phyloP scores from a whole-genome alignment of 1,284 basidiomycete genomes.

The Mrakiaceae sp. region DNA sequence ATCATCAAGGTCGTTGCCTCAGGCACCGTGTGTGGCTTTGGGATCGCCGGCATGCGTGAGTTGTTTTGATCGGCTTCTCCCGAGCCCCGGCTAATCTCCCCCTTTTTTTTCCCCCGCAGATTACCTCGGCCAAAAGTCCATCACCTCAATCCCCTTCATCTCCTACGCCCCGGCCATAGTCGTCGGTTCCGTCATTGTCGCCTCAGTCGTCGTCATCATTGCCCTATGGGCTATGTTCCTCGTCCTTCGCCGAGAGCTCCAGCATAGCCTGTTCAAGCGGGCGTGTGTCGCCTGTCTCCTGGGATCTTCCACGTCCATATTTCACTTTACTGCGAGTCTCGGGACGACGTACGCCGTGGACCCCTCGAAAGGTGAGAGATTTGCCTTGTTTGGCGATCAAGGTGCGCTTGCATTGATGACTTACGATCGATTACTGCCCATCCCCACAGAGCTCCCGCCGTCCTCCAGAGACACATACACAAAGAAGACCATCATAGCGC shows the following conservation, averaged over 20 bases:
- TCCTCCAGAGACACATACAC: neutral
- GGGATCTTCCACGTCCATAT: conserved; percentile 17
- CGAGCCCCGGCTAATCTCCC: neutral
- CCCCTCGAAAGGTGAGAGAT: neutral
- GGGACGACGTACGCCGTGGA: conserved; percentile 28
- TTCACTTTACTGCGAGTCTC: conserved; percentile 27
- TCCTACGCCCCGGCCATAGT: conserved; percentile 33
- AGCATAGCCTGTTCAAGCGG: conserved; percentile 37
- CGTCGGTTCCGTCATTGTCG: conserved; percentile 36
- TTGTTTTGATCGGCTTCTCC: neutral
- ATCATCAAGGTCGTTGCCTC: conserved; percentile 35
- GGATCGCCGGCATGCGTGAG: conserved; percentile 39
- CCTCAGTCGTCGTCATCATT: conserved; percentile 34
- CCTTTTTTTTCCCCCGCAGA: conserved; percentile 24
- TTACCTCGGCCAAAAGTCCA: conserved; percentile 39
- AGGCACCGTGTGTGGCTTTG: conserved; percentile 36
- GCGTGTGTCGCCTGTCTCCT: conserved; percentile 35
- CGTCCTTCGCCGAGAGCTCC: conserved; percentile 38
- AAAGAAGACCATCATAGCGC: conserved; percentile 27
- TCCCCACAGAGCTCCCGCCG: neutral
- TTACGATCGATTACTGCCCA: neutral
- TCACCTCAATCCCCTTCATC: conserved; percentile 35
- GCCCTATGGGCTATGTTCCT: conserved; percentile 41
- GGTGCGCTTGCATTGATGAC: neutral
- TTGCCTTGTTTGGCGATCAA: neutral